These are phyloP conservation scores for Albugo candida DNA, from an alignment of 352 stramenopile species.

Conservation along the genomic window DNA sequence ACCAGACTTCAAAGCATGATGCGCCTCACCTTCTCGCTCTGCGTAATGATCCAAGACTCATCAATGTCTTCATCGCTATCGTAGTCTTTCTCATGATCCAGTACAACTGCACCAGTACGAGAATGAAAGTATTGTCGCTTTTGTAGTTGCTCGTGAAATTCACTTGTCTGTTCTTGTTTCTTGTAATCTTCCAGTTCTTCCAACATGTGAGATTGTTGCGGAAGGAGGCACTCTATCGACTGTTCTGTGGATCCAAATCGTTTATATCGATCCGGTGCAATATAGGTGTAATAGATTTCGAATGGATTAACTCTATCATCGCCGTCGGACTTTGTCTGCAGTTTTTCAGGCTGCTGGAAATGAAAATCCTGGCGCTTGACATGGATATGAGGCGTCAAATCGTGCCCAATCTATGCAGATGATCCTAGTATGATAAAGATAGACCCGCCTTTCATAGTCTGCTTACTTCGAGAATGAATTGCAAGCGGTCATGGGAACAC, in stretches of 20 bases:
- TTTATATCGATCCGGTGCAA: constrained; percentile 11
- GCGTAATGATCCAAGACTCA: constrained; percentile 75
- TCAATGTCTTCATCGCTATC: constrained; percentile 80
- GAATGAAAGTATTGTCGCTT: constrained; percentile 81
- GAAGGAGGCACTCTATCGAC: too few relatives aligned
- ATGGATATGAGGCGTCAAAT: constrained; percentile 70
- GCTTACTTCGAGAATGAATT: constrained; percentile 45
- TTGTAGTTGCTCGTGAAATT: constrained; percentile 53
- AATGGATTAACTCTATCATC: constrained; percentile 30
- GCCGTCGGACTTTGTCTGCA: constrained; percentile 4
- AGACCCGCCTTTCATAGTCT: too few relatives aligned
- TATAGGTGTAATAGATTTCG: constrained; percentile 42
- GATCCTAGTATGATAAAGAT: background rate
- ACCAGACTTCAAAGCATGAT: too few relatives aligned
- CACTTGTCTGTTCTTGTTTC: constrained; percentile 22
- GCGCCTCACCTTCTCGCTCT: constrained; percentile 42
- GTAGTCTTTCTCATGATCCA: constrained; percentile 69
- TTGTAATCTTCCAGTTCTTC: constrained; percentile 40
- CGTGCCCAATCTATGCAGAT: constrained; percentile 28
- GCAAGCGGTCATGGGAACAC: constrained; percentile 56
- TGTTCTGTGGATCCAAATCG: too few relatives aligned
- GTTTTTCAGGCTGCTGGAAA: too few relatives aligned
- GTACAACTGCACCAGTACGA: constrained; percentile 54
- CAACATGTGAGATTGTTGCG: constrained; percentile 39
- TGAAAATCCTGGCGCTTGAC: constrained; percentile 21